phyloP scores from a whole-genome alignment of 2,329 filamentous ascomycete species.

The Pseudocercospora musae region DNA sequence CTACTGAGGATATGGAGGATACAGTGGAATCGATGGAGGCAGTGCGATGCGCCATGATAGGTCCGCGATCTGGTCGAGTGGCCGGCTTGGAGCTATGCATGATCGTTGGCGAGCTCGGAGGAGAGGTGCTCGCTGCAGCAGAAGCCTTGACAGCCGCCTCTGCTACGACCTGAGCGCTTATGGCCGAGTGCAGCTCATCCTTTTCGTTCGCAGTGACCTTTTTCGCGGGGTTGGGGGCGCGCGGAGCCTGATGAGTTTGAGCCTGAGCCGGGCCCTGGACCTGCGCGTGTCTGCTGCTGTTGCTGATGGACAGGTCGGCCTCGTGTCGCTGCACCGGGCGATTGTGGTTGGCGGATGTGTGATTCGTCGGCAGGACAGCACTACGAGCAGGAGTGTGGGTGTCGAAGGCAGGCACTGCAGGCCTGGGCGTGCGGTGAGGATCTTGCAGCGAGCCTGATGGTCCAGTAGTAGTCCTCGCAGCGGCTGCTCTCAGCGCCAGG shows the following conservation, averaged over 20 bases:
- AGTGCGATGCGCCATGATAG: constrained; percentile 53
- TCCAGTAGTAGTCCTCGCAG: background rate
- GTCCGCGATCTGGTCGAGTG: constrained; percentile 4
- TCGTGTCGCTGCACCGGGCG: constrained; percentile 1
- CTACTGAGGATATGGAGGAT: constrained; percentile 52
- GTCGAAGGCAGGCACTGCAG: background rate
- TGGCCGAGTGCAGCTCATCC: constrained; percentile 25
- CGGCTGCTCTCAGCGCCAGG: background rate
- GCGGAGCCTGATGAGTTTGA: constrained; percentile 1
- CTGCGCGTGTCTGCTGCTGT: background rate
- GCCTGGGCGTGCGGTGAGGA: background rate
- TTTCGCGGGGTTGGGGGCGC: constrained; percentile 25
- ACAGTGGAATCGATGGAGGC: constrained; percentile 93
- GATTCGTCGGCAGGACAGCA: background rate
- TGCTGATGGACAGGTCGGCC: background rate
- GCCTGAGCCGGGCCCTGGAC: background rate
- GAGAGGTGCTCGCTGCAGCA: constrained; percentile 23
- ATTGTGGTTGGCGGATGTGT: background rate
- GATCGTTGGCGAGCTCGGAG: constrained; percentile 23
- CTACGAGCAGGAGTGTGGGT: background rate
- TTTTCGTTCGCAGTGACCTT: constrained; percentile 19
- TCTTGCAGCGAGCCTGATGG: constrained; percentile 1
- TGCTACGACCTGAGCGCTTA: constrained; percentile 22
- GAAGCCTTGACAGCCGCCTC: constrained; percentile 15
- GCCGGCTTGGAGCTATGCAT: constrained; percentile 11